A percentile compares a stretch with the other conserved stretches of the same genome.
phyloP scores from a whole-genome alignment of 495 filamentous ascomycete genomes.

The Penicillium coprophilum region DNA sequence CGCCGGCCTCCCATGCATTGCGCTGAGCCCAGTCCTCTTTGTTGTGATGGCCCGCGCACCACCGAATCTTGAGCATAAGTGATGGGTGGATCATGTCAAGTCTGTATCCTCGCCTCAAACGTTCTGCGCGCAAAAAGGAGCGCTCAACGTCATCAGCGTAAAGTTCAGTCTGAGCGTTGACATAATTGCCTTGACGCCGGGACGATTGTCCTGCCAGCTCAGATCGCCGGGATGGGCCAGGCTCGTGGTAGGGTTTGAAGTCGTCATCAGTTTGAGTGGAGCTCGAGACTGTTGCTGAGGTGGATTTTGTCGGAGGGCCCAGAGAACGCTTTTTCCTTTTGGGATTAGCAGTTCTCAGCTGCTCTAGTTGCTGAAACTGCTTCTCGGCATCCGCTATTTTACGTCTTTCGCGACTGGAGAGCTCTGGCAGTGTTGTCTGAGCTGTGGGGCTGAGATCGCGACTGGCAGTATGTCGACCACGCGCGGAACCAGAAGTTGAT shows the following conservation, averaged over 20 bases:
- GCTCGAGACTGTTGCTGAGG: conserved; percentile 22
- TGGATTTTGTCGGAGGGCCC: conserved; percentile 40
- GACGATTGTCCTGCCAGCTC: not conserved
- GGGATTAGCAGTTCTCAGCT: conserved; percentile 33
- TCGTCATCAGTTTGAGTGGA: conserved; percentile 22
- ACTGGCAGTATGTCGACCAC: conserved; percentile 67
- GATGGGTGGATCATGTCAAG: not conserved
- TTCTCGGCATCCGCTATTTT: conserved; percentile 85
- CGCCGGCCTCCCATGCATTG: not conserved
- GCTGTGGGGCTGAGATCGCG: conserved; percentile 73
- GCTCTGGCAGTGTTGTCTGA: conserved; percentile 51
- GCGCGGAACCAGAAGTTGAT: conserved; percentile 72
- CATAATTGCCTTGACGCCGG: not conserved
- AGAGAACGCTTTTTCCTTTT: conserved; percentile 51
- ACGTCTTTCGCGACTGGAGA: conserved; percentile 82
- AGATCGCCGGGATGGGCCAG: not conserved
- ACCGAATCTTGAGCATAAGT: conserved; percentile 1
- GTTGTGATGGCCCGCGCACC: not conserved
- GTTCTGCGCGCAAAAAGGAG: not conserved
- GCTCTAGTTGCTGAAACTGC: conserved; percentile 60
- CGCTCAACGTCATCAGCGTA: not conserved
- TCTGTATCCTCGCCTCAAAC: conserved; percentile 1
- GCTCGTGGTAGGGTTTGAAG: not conserved
- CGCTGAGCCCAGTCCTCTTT: not conserved
- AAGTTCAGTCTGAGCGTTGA: not conserved